Percentiles rank a stretch among this genome's conserved stretches.
Conservation (phyloP, 129 eudicot genomes). For the Centaurea solstitialis region DNA sequence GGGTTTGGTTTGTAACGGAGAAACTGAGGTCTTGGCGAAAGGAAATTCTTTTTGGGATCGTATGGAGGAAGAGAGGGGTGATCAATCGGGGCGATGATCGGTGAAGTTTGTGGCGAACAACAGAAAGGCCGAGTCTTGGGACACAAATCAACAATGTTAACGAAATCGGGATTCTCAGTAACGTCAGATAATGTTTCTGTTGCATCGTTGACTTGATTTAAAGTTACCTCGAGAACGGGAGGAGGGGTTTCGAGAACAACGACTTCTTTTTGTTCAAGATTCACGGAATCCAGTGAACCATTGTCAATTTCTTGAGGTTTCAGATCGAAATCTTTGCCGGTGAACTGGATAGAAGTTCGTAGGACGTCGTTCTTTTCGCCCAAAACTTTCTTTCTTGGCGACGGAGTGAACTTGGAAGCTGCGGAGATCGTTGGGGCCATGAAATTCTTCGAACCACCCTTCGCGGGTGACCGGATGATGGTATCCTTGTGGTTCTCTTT, state of each 20-base stretch:
- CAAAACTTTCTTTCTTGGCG: conserved; percentile 69
- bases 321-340: conserved; percentile 42
- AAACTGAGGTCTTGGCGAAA: conserved; percentile 89
- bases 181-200: conserved; percentile 34
- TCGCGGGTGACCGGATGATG: conserved; percentile 37
- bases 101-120: conserved; percentile 37
- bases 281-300: background rate
- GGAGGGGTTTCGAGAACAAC: conserved; percentile 28
- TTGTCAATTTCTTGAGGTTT: conserved; percentile 23
- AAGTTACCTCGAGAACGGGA: conserved; percentile 33
- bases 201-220: conserved; percentile 17
- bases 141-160: conserved; percentile 3
- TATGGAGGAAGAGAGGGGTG: conserved; percentile 74
- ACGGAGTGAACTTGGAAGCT: conserved; percentile 71
- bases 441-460: conserved; percentile 59
- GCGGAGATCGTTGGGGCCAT: conserved; percentile 87
- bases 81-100: conserved; percentile 63
- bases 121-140: conserved; percentile 8
- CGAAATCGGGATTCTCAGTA: conserved; percentile 25
- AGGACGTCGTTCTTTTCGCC: conserved; percentile 64
- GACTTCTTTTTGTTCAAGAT: conserved; percentile 26
- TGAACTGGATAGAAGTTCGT: conserved; percentile 60
- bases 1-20: conserved; percentile 81
- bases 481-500: conserved; percentile 67
- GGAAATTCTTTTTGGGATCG: conserved; percentile 79